These are phyloP conservation scores for Hemileccinum impolitum DNA, from an alignment of 768 basidiomycete genomes.

Conservation along the genomic window DNA sequence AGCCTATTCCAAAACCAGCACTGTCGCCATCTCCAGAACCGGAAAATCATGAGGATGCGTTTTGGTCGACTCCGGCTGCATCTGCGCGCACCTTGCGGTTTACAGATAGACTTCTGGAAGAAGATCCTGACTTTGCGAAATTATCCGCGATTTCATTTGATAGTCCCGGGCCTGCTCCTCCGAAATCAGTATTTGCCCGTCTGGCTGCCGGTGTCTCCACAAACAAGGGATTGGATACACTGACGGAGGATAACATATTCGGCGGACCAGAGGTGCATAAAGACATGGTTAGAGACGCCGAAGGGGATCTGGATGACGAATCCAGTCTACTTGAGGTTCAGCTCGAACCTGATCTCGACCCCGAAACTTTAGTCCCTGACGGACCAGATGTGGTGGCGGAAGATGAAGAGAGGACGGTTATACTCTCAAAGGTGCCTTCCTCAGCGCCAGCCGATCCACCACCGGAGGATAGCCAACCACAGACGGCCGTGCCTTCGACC, in stretches of 20 bases:
- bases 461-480: conserved; percentile 4
- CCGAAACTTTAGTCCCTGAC: conserved; percentile 1
- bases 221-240: conserved; percentile 1
- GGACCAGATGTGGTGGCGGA: conserved; percentile 3
- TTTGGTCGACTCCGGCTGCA: conserved; percentile 60
- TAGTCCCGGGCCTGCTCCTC: conserved; percentile 38
- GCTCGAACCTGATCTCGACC: conserved; percentile 5
- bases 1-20: conserved; percentile 11
- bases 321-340: conserved; percentile 9
- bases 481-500: conserved; percentile 1
- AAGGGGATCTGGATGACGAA: conserved; percentile 11
- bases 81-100: conserved; percentile 58
- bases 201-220: conserved; percentile 13
- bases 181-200: conserved; percentile 28
- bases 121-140: conserved; percentile 56
- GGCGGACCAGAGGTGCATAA: conserved; percentile 2
- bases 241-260: conserved; percentile 8
- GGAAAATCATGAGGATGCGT: conserved; percentile 49
- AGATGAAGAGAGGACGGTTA: conserved; percentile 31
- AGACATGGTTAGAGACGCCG: not conserved
- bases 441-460: not conserved
- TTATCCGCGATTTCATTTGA: conserved; percentile 45
- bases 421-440: conserved; percentile 23
- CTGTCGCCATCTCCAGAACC: conserved; percentile 21
- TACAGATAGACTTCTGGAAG: conserved; percentile 59